A percentile compares a stretch with the other conserved stretches of the same genome.
Evolutionary conservation across 306 rosid species (phyloP).

Genomic region (Macrotyloma uniflorum): DNA sequence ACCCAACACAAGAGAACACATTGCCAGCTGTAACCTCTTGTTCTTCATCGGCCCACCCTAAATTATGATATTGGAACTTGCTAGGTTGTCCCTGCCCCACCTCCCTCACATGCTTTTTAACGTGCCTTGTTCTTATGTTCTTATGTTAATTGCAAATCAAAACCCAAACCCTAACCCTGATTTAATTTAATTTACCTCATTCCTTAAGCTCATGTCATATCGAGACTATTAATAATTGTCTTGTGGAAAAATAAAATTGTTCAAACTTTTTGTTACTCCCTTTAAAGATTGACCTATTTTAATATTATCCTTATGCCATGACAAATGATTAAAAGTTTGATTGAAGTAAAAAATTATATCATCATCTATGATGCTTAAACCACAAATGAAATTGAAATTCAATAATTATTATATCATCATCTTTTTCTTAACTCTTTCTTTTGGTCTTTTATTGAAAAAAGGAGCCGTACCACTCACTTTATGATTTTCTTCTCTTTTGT

Average conservation of each 20-base stretch:
- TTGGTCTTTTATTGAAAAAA: not conserved
- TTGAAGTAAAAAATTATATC: not conserved
- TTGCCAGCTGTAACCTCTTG: slow-evolving; percentile 47
- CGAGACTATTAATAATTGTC: not conserved
- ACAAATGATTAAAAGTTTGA: slow-evolving; percentile 6
- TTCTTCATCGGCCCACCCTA: slow-evolving; percentile 25
- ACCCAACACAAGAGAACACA: slow-evolving; percentile 31
- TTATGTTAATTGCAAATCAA: not conserved
- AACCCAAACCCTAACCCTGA: slow-evolving; percentile 8
- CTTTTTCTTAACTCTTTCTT: not conserved
- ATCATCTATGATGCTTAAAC: not conserved
- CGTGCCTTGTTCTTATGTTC: slow-evolving; percentile 32
- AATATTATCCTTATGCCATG: not conserved
- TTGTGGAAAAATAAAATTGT: not conserved
- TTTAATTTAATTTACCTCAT: too few species aligned
- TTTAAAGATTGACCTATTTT: not conserved
- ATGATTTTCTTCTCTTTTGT: not conserved
- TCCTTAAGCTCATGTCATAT: not conserved
- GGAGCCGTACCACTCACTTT: not conserved
- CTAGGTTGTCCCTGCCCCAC: slow-evolving; percentile 41
- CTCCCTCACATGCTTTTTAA: slow-evolving; percentile 38
- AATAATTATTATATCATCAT: not conserved
- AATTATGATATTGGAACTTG: slow-evolving; percentile 41
- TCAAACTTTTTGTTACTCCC: not conserved
- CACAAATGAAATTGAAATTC: not conserved